Conservation (phyloP, 163 green algal species). For the Scenedesmus sp. region DNA sequence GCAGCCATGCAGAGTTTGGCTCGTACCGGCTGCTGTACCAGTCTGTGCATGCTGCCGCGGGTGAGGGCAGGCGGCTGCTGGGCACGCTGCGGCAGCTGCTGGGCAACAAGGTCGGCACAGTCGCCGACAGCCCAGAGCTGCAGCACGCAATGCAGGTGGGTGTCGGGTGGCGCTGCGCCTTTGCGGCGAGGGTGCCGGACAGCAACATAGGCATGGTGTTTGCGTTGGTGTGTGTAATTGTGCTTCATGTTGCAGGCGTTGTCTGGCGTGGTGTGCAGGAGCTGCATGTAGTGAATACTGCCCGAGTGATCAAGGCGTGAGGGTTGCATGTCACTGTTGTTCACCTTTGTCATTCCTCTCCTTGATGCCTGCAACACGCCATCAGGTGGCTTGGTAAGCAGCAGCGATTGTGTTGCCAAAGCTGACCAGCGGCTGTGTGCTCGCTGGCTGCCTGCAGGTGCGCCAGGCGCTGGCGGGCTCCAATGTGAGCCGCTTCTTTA, state of each 20-base stretch:
- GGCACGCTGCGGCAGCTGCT: slow-evolving; percentile 75
- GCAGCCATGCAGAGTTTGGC: slow-evolving; percentile 84
- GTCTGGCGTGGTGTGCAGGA: too few species aligned
- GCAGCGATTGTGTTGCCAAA: not conserved
- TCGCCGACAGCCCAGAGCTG: slow-evolving; percentile 61
- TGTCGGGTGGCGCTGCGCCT: not conserved
- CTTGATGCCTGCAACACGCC: too few species aligned
- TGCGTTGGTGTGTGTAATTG: too few species aligned
- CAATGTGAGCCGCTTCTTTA: slow-evolving; percentile 79
- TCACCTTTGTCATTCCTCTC: too few species aligned
- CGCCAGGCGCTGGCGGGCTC: slow-evolving; percentile 63
- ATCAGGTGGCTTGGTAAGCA: not conserved
- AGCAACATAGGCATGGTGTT: too few species aligned
- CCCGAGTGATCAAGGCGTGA: too few species aligned
- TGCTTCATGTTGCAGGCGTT: too few species aligned
- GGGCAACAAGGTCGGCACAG: slow-evolving; percentile 43
- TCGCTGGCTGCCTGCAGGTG: slow-evolving; percentile 73
- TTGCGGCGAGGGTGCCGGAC: too few species aligned
- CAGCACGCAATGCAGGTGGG: slow-evolving; percentile 62
- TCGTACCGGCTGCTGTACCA: slow-evolving; percentile 93
- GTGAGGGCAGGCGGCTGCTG: slow-evolving; percentile 75
- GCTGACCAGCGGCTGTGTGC: too few species aligned
- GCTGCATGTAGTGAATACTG: too few species aligned
- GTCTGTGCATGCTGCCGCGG: slow-evolving; percentile 66
- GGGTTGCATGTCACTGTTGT: too few species aligned